Base-by-base conservation (phyloP, 176 grass and related monocot genomes). In the Tillandsia fasciculata region DNA sequence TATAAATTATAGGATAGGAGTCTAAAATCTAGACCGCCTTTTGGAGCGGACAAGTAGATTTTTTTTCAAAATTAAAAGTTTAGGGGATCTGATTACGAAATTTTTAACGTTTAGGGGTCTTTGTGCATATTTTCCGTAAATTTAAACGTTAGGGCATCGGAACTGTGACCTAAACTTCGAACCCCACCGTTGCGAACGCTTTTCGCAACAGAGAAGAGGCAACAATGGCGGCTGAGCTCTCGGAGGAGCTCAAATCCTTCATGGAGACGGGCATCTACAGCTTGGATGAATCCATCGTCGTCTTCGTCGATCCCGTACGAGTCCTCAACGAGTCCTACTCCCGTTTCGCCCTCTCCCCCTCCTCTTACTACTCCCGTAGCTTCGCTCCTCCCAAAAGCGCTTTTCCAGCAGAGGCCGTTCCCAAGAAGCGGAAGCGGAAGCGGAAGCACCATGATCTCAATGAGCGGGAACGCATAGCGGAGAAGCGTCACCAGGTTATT, bases 231-330 rank as follows among this genome's bases (percentile, higher is more conserved):
- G 65, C 67, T 77, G 65, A 63, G 4, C 17, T 70, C 72, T 58
- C 83, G 51, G 79, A 84, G 52, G 73, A 82, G 71, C 65, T 92
- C 58, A 63, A 53, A 20, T 78, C 83, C 8, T 85, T 97, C 56
- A 72, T 87, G 67, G 64, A 65, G 53, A 78, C 74, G 61, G 93
- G 93, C 8, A 65, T 96, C 56, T 92, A 85, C 84, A 79, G 63
- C 14, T 76, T 96, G 18, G 17, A 50, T 7, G 48, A 20, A 1
- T 67, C 64, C 2, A 51, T 29, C 59, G 83, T 74, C 12, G 11
- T 74, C 69, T 97, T 92, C 82, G 2, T 97, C 58, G 89, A 92
- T 59, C 93, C 93, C n/a, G 93, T 97, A 12, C 89, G 79, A 49
- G 65, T 97, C 42, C 83, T 97, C 64, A 81, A 81, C 63, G 26